phyloP scores from a whole-genome alignment of 345 rosid genomes.

The Eucalyptus guilfoylei region DNA sequence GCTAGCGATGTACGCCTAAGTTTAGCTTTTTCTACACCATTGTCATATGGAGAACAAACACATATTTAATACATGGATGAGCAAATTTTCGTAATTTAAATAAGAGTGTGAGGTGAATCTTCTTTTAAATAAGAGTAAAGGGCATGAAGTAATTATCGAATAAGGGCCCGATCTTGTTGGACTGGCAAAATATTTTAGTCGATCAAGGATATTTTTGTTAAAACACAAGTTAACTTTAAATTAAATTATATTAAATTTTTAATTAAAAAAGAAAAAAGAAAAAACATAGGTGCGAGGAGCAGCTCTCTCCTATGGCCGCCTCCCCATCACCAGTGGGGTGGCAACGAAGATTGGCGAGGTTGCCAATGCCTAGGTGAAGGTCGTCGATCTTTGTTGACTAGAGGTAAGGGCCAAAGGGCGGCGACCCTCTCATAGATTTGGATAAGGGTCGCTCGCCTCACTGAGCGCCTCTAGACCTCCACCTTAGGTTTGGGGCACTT shows the following conservation, averaged over 20 bases:
- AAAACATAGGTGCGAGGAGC: too few relatives aligned
- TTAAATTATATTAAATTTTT: too few relatives aligned
- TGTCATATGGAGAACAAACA: too few relatives aligned
- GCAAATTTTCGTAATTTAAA: too few relatives aligned
- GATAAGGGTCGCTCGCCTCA: fast-evolving
- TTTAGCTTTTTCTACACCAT: fast-evolving
- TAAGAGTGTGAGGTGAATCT: fast-evolving
- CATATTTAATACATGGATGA: too few relatives aligned
- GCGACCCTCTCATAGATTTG: fast-evolving
- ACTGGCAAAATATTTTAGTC: fast-evolving
- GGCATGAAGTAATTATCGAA: too few relatives aligned
- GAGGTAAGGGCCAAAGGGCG: too few relatives aligned
- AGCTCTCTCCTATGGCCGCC: too few relatives aligned
- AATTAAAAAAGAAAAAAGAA: too few relatives aligned
- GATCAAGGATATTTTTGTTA: fast-evolving
- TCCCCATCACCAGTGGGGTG: too few relatives aligned
- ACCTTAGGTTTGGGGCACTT: too few relatives aligned
- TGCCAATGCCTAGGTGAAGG: fast-evolving
- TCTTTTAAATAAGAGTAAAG: fast-evolving
- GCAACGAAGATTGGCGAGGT: fast-evolving
- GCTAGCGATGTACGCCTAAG: fast-evolving
- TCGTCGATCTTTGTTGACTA: fast-evolving
- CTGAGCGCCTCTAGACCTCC: fast-evolving
- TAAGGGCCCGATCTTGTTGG: fast-evolving
- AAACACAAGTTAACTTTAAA: too few relatives aligned